phyloP scores from a whole-genome alignment of 1,284 basidiomycete genomes.

The Ustilago shanxiensis region DNA sequence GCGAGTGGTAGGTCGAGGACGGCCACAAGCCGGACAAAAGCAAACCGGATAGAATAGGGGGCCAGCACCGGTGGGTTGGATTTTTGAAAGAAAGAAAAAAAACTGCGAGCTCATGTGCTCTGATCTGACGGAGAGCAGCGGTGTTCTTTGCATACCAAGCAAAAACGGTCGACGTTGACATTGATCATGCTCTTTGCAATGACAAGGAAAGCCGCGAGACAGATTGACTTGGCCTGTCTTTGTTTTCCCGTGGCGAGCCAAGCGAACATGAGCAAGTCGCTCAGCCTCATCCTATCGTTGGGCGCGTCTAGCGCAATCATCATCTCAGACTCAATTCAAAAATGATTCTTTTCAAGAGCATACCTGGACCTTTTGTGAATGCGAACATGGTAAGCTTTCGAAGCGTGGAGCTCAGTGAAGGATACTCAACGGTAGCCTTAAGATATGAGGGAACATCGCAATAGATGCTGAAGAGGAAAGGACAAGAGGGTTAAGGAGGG shows the following conservation, averaged over 20 bases:
- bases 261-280: background rate
- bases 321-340: background rate
- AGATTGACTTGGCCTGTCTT: slow-evolving; percentile 1
- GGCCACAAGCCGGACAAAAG: slow-evolving; percentile 10
- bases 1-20: background rate
- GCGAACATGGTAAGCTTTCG: background rate
- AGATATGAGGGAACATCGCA: background rate
- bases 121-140: slow-evolving; percentile 22
- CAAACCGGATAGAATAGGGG: background rate
- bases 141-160: slow-evolving; percentile 21
- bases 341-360: background rate
- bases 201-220: slow-evolving; percentile 2
- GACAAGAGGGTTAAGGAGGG: background rate
- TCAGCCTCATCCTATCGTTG: background rate
- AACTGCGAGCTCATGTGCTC: slow-evolving; percentile 25
- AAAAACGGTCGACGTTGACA: slow-evolving; percentile 25
- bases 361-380: too few relatives aligned
- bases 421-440: background rate
- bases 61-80: background rate
- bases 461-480: background rate
- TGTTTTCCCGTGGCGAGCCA: background rate
- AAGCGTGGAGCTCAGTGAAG: too few relatives aligned
- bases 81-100: slow-evolving; percentile 11
- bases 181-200: slow-evolving; percentile 6
- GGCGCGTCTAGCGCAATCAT: slow-evolving; percentile 1